These are phyloP conservation scores for Nymphaea thermarum DNA, from an alignment of 164 flowering plant species.

Conservation along the genomic window DNA sequence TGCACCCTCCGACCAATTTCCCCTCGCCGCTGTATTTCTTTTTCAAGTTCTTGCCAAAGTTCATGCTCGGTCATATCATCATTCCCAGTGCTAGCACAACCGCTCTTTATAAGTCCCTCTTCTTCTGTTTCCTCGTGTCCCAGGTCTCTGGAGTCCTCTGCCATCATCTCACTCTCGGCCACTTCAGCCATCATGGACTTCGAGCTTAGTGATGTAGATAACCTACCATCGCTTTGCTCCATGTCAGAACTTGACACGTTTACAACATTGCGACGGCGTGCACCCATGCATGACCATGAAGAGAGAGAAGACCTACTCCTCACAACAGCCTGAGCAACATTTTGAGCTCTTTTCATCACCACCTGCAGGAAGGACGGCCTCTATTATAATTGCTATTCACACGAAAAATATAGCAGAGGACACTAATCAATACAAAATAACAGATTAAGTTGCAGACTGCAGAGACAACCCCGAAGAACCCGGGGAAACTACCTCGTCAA, in stretches of 20 bases:
- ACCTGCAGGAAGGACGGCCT: constrained; percentile 25
- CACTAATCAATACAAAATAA: too few species aligned
- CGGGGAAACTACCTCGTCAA: too few species aligned
- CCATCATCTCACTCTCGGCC: constrained; percentile 8
- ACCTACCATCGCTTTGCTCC: constrained; percentile 26
- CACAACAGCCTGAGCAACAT: constrained; percentile 85
- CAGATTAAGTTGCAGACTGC: too few species aligned
- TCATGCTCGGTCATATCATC: constrained; percentile 74
- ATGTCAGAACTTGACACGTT: constrained; percentile 21
- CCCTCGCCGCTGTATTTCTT: constrained; percentile 52
- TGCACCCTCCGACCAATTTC: constrained; percentile 22
- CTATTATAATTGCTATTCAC: too few species aligned
- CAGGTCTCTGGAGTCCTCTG: constrained; percentile 17
- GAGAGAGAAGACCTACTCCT: constrained; percentile 63
- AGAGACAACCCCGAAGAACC: too few species aligned
- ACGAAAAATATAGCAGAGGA: too few species aligned
- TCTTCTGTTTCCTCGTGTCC: constrained; percentile 50
- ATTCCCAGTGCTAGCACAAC: constrained; percentile 15
- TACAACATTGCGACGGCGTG: constrained; percentile 53
- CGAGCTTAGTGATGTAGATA: constrained; percentile 26
- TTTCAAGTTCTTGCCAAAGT: constrained; percentile 73
- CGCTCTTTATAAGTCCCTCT: constrained; percentile 25
- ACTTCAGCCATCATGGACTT: constrained; percentile 27
- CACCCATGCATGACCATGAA: constrained; percentile 94
- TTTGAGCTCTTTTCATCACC: constrained; percentile 83